Base-by-base conservation (phyloP, 108 stramenopile species). In the Cyclotella choctawhatcheeana region DNA sequence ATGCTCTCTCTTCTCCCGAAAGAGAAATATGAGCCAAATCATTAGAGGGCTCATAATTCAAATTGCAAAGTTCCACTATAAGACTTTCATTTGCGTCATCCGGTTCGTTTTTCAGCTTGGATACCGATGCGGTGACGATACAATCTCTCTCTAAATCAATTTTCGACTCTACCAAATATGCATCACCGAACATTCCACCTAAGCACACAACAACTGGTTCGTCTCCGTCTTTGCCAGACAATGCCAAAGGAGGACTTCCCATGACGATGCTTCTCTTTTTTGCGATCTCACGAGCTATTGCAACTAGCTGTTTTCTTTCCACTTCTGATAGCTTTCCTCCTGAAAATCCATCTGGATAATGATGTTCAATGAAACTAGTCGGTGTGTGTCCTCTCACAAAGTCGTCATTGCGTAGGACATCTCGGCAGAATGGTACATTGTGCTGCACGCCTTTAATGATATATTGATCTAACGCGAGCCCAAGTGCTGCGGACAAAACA, bases 261-360 rank as follows among this genome's bases (percentile, higher is more conserved):
- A 84, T 58, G 56, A 77, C 44, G 1, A 58, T 62, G 12, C 62
- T 58, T 58, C 85, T 72, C 33, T 74, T 73, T 37, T 76, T 60
- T 24, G 30, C 56, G 54, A 90, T 74, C 58, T 86, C 73, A 51
- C 79, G 67, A 16, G 82, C 83, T 17, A 88, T 86, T 14, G 76
- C 89, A 16, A 82, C 91, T 63, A 89, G 40, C 69, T 93, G 88
- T 31, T 80, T 68, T 56, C 71, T 72, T 43, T 92, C 81, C 43
- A 65, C 69, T 5, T 25, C 59, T 0, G 83, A 69, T 45, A 98
- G 73, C 45, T 81, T 54, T 29, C 88, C 92, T 21, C 94, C 95
- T 18, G 67, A 58, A 74, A 96, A 99, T 27, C 97, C 97, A 21
- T 93, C 91, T 6, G 98, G 97, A 73, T 96, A 97, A 59, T 98